Evolutionary conservation across 2,329 filamentous ascomycete genomes (phyloP), one percentile per base, ranked within the genome.

Genomic region (Cordyceps pruinosa): DNA sequence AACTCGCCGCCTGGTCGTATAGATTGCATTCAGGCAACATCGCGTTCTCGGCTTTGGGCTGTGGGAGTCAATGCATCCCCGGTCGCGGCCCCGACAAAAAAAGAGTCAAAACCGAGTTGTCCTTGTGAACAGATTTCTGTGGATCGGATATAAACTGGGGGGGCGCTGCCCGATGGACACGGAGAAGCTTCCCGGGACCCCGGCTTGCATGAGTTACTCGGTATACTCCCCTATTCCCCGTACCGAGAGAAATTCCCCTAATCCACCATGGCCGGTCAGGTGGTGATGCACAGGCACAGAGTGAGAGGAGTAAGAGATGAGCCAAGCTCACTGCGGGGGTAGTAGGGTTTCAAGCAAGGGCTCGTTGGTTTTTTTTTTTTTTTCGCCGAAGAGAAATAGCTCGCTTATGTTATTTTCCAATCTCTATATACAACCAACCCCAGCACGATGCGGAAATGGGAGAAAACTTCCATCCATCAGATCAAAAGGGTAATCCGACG

Each of bases 101-200:
- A 13, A 46, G n/a, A n/a, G n/a, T n/a, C 25, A 47, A 55, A 55
- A 47, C 26, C 41, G 21, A 37, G 17, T 17, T 55, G 52, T 37
- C 44, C 52, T 39, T 55, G 52, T 55, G 52, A 55, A 32, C 52
- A 55, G n/a, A 37, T 37, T 34, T 55, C 39, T 37, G 50, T 53
- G 50, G 50, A 53, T 53, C 50, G 21, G 28, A 44, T 25, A 45
- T 25, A 28, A 41, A 41, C 49, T 42, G 35, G 35, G 35, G 49
- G n/a, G n/a, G n/a, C n/a, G n/a, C 10, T 4, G 1, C 9, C 8
- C 39, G 50, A 45, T 53, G 50, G 50, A n/a, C 28, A 53, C 37
- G 50, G 50, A 53, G 26, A 53, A 28, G 19, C 10, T 8, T 53
- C 50, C 50, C 39, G 50, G 21, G 39, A 9, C 28, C 5, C 26